Evolutionary conservation across 306 rosid species (phyloP), one percentile per base, ranked within the genome.

Genomic region (Carpinus viminea): DNA sequence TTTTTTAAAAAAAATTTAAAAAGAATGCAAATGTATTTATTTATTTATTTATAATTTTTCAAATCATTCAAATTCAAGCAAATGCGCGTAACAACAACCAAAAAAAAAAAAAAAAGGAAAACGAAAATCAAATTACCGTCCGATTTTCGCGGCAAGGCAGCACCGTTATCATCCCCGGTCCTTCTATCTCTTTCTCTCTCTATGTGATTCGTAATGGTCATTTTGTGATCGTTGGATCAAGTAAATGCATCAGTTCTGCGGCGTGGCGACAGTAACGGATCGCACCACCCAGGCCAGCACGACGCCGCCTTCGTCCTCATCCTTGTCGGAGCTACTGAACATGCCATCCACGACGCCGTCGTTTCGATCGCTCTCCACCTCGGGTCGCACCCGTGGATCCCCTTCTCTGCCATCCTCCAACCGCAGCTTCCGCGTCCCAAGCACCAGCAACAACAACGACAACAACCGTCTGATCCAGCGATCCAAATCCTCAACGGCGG

Each of bases 401-500:
- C 53, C 47, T 6, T 41, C 45, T 41, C 7, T 41, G 9, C 45
- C 45, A 41, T 41, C 45, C 45, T 6, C 45, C 45, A 41, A 41
- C 45, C 45, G 7, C 45, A 41, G 45, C 45, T 41, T 5, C 8
- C 8, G 45, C 45, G 5, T 41, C 45, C 45, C 45, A 41, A 41
- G 20, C 26, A 8, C 8, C 61, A 2, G 36, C 56, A 60, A 9
- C 78, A 12, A 9, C 36, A 12, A 12, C 6, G 16, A 61, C 16
- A n/a, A 60, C 66, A 3, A 26, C 48, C 34, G 26, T 38, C 43
- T 13, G 43, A 68, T 81, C 1, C 73, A 70, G 70, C 87, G 91
- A 3, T 87, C 87, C 53, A 65, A 65, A 17, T 65, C 70, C 24
- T 65, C 21, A 18, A 80, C 68, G 5, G 78, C 85, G 0, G 87